phyloP scores from a whole-genome alignment of 2,329 filamentous ascomycete genomes.

The Neofusicoccum sp. region DNA sequence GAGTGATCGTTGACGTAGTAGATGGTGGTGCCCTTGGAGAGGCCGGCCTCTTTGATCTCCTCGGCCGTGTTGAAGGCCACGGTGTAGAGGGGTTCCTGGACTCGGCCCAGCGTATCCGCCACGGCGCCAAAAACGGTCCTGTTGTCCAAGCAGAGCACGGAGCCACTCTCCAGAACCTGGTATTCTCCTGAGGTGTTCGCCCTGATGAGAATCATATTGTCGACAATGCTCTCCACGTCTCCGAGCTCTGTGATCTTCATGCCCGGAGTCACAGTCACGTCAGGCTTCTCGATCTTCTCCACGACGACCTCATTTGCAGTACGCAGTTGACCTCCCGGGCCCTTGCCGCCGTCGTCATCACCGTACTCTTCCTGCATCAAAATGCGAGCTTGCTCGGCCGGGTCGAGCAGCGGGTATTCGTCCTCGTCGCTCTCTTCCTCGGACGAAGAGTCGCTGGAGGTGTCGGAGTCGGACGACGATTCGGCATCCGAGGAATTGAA shows the following conservation, averaged over 20 bases:
- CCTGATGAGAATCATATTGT: slow-evolving; percentile 74
- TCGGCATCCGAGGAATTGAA: slow-evolving; percentile 61
- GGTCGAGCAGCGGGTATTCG: slow-evolving; percentile 62
- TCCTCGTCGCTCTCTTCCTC: slow-evolving; percentile 59
- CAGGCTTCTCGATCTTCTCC: slow-evolving; percentile 59
- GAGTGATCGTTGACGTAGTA: slow-evolving; percentile 80
- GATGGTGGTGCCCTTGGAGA: slow-evolving; percentile 68
- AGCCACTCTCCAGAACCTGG: slow-evolving; percentile 79
- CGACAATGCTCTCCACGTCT: slow-evolving; percentile 71
- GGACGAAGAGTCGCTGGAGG: slow-evolving; percentile 49
- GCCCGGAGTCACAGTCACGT: slow-evolving; percentile 72
- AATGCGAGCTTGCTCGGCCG: slow-evolving; percentile 79
- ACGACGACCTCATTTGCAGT: slow-evolving; percentile 77
- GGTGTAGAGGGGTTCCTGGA: slow-evolving; percentile 82
- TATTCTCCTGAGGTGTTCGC: slow-evolving; percentile 77
- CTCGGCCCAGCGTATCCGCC: slow-evolving; percentile 81
- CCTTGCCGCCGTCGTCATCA: slow-evolving; percentile 74
- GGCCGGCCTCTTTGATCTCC: slow-evolving; percentile 64
- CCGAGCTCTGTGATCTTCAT: slow-evolving; percentile 78
- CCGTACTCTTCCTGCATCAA: slow-evolving; percentile 75
- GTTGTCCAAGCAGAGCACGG: slow-evolving; percentile 75
- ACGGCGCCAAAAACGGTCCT: slow-evolving; percentile 76
- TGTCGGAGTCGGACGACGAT: slow-evolving; percentile 53
- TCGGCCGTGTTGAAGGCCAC: slow-evolving; percentile 69
- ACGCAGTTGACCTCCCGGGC: slow-evolving; percentile 59